Base-by-base conservation (phyloP, 2,329 filamentous ascomycete genomes). In the Colletotrichum paranaense region DNA sequence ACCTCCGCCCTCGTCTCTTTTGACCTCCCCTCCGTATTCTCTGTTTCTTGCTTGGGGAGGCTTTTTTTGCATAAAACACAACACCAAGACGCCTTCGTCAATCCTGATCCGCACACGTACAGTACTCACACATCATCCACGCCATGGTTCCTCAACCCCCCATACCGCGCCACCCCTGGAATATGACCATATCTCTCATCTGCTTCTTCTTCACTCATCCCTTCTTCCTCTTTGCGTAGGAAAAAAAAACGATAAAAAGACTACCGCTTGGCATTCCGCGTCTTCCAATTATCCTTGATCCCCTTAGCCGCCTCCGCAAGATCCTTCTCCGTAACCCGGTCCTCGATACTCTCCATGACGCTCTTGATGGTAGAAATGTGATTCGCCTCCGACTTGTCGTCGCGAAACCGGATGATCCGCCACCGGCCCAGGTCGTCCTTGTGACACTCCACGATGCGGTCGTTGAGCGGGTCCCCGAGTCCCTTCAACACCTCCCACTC, bases 361-460 rank as follows among this genome's bases (percentile, higher is more conserved):
- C 93, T 97, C 30, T 92, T 87, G 1, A 98, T 94, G 0, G 94
- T 96, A 22, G 87, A 92, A 73, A 94, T 92, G 82, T 98, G 95
- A 79, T 99, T 99, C 0, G 94, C 95, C 76, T 98, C 93, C 32
- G 88, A 86, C 84, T 99, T 99, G 83, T 99, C 97, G 79, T 98
- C 95, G 65, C 97, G 90, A 82, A 98, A 96, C 35, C 95, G 92
- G 77, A 97, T 92, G 81, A 94, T 94, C 71, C 95, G 91, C 97
- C 97, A 99, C 26, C 92, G 87, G 22, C 90, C 90, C 70, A 92
- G 82, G 1, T 90, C 86, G 79, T 98, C 95, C 83, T 95, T 91
- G 79, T 91, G 95, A 81, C 95, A 98, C 84, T 99, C 97, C 67
- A 98, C 93, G 73, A 99, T 93, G 64, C 94, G 89, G 75, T 96